phyloP scores from a whole-genome alignment of 129 eudicot species.

The Arctium lappa region DNA sequence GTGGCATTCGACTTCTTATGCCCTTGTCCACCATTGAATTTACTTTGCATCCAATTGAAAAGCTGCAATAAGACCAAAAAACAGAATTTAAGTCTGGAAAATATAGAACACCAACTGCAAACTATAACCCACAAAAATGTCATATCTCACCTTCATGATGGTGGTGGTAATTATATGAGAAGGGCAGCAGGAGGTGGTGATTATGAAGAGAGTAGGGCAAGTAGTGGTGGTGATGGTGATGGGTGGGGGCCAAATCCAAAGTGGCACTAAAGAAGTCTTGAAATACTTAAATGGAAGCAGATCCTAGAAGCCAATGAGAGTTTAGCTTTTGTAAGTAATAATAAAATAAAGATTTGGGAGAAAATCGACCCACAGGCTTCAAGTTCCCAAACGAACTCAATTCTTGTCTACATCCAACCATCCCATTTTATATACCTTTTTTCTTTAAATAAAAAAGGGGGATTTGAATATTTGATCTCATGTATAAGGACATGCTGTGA shows the following conservation, averaged over 20 bases:
- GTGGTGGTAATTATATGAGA: background rate
- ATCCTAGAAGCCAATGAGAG: constrained; percentile 75
- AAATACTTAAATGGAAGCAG: constrained; percentile 34
- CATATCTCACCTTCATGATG: constrained; percentile 66
- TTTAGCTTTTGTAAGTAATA: constrained; percentile 40
- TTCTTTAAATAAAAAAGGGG: background rate
- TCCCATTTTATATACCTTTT: constrained; percentile 23
- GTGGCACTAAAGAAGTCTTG: constrained; percentile 11
- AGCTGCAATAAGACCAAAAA: constrained; percentile 49
- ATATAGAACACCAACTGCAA: constrained; percentile 2
- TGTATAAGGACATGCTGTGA: constrained; percentile 19
- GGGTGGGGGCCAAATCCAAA: constrained; percentile 16
- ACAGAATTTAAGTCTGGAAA: background rate
- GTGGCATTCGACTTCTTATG: constrained; percentile 38
- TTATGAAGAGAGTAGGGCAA: background rate
- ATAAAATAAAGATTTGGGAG: constrained; percentile 22
- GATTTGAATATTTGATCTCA: background rate
- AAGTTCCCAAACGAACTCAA: constrained; percentile 50
- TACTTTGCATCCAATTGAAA: constrained; percentile 85
- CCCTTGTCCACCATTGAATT: constrained; percentile 61
- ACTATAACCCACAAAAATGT: background rate
- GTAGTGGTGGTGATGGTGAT: background rate
- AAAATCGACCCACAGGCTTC: constrained; percentile 50
- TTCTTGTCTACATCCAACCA: constrained; percentile 28
- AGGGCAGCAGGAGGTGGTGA: background rate